These are phyloP conservation scores for Irpex lacteus DNA, from an alignment of 1,284 basidiomycete genomes.

Conservation along the genomic window DNA sequence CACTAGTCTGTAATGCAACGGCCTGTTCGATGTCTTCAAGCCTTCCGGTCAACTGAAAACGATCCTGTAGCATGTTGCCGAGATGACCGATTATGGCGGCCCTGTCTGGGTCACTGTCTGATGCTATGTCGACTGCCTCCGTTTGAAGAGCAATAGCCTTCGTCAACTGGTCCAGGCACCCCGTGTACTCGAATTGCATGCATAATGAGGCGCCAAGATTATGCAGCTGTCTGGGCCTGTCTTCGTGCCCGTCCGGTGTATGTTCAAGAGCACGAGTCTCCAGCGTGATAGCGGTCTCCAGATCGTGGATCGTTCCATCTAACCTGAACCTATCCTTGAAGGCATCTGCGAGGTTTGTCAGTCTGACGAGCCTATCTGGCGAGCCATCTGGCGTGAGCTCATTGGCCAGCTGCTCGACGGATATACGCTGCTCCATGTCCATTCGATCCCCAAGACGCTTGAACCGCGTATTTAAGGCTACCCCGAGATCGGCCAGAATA, in stretches of 20 bases:
- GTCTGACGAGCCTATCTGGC: background rate
- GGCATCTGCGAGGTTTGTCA: background rate
- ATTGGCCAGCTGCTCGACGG: background rate
- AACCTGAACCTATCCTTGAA: background rate
- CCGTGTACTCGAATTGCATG: background rate
- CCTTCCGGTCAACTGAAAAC: background rate
- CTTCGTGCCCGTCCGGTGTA: background rate
- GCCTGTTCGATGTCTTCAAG: background rate
- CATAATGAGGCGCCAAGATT: background rate
- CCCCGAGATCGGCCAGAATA: background rate
- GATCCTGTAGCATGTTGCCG: background rate
- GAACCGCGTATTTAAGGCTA: background rate
- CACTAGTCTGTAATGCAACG: background rate
- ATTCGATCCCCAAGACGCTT: background rate
- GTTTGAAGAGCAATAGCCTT: background rate
- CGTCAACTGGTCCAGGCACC: background rate
- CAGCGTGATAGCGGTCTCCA: background rate
- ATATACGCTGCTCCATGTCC: background rate
- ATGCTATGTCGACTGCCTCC: background rate
- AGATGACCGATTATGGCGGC: background rate
- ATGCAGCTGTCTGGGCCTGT: background rate
- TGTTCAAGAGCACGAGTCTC: background rate
- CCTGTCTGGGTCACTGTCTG: background rate
- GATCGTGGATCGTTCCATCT: background rate
- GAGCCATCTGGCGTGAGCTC: background rate